These are phyloP conservation scores for Bruguiera parviflora DNA, from an alignment of 345 rosid species.

Conservation along the genomic window DNA sequence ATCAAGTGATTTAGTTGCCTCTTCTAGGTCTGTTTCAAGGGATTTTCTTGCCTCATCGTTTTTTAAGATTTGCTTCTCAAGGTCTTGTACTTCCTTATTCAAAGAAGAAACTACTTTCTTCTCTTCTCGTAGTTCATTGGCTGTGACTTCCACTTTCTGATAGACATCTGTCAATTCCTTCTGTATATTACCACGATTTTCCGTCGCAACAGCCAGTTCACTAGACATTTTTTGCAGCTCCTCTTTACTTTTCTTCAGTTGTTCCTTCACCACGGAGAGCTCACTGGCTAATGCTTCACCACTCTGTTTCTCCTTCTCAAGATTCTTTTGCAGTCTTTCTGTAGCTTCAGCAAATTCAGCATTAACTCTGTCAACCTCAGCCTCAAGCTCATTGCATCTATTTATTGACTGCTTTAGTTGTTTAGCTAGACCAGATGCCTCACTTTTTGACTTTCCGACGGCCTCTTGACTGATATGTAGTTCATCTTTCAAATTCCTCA, in stretches of 20 bases:
- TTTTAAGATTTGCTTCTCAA: constrained; percentile 62
- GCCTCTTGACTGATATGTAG: constrained; percentile 42
- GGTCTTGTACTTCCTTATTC: constrained; percentile 52
- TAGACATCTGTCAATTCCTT: constrained; percentile 57
- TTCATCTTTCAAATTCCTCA: constrained; percentile 54
- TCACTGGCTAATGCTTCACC: constrained; percentile 45
- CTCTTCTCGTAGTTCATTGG: constrained; percentile 60
- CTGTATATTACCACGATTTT: constrained; percentile 48
- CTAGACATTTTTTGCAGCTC: constrained; percentile 40
- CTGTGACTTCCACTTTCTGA: constrained; percentile 51
- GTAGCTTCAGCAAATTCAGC: constrained; percentile 51
- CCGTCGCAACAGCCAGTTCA: constrained; percentile 46
- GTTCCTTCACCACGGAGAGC: constrained; percentile 48
- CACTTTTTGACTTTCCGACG: constrained; percentile 46
- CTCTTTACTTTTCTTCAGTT: constrained; percentile 46
- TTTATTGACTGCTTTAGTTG: constrained; percentile 49
- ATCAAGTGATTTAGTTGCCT: constrained; percentile 81
- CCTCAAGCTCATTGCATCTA: constrained; percentile 50
- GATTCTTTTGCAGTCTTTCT: constrained; percentile 34
- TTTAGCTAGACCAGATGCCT: constrained; percentile 51
- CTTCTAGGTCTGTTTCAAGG: constrained; percentile 74
- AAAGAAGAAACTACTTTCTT: constrained; percentile 41
- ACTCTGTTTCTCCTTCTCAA: constrained; percentile 45
- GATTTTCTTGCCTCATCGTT: constrained; percentile 64
- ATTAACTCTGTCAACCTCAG: constrained; percentile 49